Percentiles rank a stretch among this genome's conserved stretches.
These are phyloP conservation scores for Nephromyces sp. DNA, from an alignment of 169 alveolate genomes.

Conservation along the genomic window DNA sequence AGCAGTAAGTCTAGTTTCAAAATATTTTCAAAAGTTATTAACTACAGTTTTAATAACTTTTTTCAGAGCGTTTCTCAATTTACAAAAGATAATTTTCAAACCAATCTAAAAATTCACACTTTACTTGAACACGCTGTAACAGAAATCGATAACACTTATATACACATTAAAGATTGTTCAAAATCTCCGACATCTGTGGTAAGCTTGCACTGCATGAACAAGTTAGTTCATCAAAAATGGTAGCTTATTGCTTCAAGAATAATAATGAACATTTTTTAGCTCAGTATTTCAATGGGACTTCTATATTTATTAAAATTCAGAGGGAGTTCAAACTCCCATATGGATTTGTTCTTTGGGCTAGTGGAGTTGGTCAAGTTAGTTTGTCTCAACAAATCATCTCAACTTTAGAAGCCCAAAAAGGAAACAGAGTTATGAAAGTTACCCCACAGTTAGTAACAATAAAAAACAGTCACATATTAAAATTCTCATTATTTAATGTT, in stretches of 20 bases:
- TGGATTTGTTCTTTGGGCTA: constrained; percentile 51
- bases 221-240: too few species aligned
- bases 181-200: too few species aligned
- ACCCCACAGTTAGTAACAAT: constrained; percentile 17
- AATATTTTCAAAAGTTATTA: not conserved
- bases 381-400: constrained; percentile 29
- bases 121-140: not conserved
- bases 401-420: constrained; percentile 20
- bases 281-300: too few species aligned
- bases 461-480: too few species aligned
- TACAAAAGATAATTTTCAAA: not conserved
- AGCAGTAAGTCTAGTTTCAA: not conserved
- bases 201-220: too few species aligned
- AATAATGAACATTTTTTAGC: too few species aligned
- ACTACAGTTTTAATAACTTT: not conserved
- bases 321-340: constrained; percentile 23
- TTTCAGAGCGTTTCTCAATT: not conserved
- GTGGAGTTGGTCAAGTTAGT: constrained; percentile 45
- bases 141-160: not conserved
- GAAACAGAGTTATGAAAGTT: constrained; percentile 17
- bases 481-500: too few species aligned
- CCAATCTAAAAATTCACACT: not conserved
- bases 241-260: too few species aligned
- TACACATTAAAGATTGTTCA: too few species aligned
- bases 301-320: too few species aligned